phyloP scores from a whole-genome alignment of 768 basidiomycete genomes.

The Lactarius sp. region DNA sequence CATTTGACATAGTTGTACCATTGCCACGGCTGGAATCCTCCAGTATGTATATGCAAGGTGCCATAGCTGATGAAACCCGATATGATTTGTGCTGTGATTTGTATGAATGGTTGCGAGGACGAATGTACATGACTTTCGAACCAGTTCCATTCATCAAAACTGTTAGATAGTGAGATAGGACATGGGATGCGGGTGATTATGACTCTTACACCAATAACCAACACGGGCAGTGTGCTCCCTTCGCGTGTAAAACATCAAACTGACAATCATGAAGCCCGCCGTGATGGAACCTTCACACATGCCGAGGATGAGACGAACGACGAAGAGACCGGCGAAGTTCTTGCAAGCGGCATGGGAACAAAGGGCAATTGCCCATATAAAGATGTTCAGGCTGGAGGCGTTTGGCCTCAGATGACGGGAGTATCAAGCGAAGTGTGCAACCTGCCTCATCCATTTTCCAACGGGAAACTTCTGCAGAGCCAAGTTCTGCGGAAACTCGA shows the following conservation, averaged over 20 bases:
- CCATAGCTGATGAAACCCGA: slow-evolving; percentile 68
- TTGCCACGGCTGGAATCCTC: slow-evolving; percentile 64
- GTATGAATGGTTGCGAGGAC: not conserved
- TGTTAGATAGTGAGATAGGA: slow-evolving; percentile 27
- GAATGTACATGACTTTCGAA: slow-evolving; percentile 26
- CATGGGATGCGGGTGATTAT: not conserved
- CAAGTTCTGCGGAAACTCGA: slow-evolving; percentile 72
- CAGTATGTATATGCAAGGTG: slow-evolving; percentile 53
- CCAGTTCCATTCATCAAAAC: slow-evolving; percentile 76
- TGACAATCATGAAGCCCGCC: slow-evolving; percentile 73
- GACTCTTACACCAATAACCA: slow-evolving; percentile 68
- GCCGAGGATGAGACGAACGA: slow-evolving; percentile 60
- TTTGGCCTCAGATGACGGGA: not conserved
- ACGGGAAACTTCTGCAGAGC: slow-evolving; percentile 70
- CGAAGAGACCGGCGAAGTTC: slow-evolving; percentile 60
- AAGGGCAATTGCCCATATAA: slow-evolving; percentile 59
- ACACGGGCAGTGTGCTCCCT: slow-evolving; percentile 63
- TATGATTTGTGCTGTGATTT: slow-evolving; percentile 56
- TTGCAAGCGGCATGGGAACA: slow-evolving; percentile 64
- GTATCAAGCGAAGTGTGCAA: not conserved
- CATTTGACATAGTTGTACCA: slow-evolving; percentile 39
- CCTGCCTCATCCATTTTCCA: slow-evolving; percentile 76
- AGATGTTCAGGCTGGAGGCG: slow-evolving; percentile 52
- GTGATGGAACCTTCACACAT: slow-evolving; percentile 70
- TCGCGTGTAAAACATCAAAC: slow-evolving; percentile 73